phyloP scores from a whole-genome alignment of 2,329 filamentous ascomycete genomes.

The Arachnomyces sp. region DNA sequence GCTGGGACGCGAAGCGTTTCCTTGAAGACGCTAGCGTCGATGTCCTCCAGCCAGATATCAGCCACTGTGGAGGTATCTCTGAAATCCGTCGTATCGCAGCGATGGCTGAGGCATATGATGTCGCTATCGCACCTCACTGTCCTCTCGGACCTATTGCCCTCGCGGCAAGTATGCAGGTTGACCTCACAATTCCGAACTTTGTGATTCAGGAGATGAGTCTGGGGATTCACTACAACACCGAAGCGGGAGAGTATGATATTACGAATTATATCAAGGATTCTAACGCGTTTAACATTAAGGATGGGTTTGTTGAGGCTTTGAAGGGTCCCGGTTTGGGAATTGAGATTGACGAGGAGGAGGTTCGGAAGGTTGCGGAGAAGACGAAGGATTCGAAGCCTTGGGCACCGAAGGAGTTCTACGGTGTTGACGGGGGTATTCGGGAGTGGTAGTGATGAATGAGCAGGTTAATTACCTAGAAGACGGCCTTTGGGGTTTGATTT shows the following conservation, averaged over 20 bases:
- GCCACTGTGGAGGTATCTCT: slow-evolving; percentile 64
- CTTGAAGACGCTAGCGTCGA: slow-evolving; percentile 62
- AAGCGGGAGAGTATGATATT: slow-evolving; percentile 55
- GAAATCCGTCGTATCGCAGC: slow-evolving; percentile 62
- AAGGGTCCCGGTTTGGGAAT: slow-evolving; percentile 12
- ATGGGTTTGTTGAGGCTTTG: slow-evolving; percentile 46
- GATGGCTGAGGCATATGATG: slow-evolving; percentile 67
- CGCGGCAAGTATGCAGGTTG: slow-evolving; percentile 63
- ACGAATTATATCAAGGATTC: slow-evolving; percentile 60
- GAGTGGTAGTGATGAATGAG: slow-evolving; percentile 55
- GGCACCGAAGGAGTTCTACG: slow-evolving; percentile 56
- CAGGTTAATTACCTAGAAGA: too few relatives aligned
- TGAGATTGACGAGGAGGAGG: slow-evolving; percentile 58
- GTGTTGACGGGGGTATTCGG: slow-evolving; percentile 54
- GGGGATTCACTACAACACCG: slow-evolving; percentile 69
- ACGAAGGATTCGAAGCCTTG: slow-evolving; percentile 45
- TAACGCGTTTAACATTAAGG: slow-evolving; percentile 49
- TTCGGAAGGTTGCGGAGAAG: slow-evolving; percentile 49
- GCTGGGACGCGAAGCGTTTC: slow-evolving; percentile 68
- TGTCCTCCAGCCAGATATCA: slow-evolving; percentile 65
- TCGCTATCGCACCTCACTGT: slow-evolving; percentile 66
- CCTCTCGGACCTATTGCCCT: slow-evolving; percentile 66
- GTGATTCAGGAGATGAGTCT: slow-evolving; percentile 71
- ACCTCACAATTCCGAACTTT: slow-evolving; percentile 55
- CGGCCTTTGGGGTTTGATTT: too few relatives aligned